phyloP scores from a whole-genome alignment of 2,329 filamentous ascomycete genomes.

The Colletotrichum sp. region DNA sequence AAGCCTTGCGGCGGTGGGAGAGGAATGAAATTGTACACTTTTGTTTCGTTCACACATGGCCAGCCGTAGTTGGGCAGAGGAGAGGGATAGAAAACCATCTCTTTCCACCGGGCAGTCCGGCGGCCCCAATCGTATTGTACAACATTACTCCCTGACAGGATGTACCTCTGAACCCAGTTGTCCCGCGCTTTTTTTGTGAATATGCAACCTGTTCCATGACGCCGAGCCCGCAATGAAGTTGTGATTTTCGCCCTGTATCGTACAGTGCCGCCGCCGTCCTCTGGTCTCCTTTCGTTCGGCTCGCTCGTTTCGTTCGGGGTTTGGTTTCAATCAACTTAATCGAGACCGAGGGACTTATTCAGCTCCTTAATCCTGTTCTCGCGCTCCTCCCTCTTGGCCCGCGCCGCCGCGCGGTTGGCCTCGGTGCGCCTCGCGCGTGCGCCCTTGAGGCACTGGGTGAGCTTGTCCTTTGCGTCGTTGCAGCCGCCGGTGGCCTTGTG shows the following conservation, averaged over 20 bases:
- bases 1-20: constrained; percentile 2
- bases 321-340: neutral
- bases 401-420: constrained; percentile 73
- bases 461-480: constrained; percentile 82
- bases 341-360: constrained; percentile 48
- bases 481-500: constrained; percentile 92
- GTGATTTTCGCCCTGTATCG: neutral
- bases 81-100: neutral
- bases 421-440: constrained; percentile 81
- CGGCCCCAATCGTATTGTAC: neutral
- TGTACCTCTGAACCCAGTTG: neutral
- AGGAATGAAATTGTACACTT: neutral
- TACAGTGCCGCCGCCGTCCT: neutral
- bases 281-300: too few species aligned
- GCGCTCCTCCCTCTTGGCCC: constrained; percentile 74
- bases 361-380: constrained; percentile 73
- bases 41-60: neutral
- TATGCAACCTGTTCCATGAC: neutral
- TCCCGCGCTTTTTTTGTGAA: neutral
- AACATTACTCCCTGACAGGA: neutral
- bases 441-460: constrained; percentile 83
- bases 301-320: neutral
- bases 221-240: neutral
- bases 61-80: neutral
- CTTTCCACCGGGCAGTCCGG: neutral